Conservation (phyloP, 2,329 filamentous ascomycete species). For the Sphaerulina musiva region DNA sequence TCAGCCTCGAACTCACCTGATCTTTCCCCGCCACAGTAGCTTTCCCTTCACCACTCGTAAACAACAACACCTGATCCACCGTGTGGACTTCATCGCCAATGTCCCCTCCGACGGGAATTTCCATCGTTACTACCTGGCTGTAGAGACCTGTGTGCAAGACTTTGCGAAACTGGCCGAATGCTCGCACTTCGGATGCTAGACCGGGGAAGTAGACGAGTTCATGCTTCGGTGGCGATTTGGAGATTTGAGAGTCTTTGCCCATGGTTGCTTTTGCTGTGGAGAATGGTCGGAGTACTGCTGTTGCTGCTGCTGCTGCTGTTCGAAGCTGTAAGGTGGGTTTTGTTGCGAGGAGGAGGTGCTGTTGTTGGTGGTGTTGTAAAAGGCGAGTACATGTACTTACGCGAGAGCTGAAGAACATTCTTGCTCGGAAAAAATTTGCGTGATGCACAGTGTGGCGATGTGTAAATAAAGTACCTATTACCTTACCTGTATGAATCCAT, state of each 20-base stretch:
- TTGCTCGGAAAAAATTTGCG: slow-evolving; percentile 1
- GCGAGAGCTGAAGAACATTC: slow-evolving; percentile 12
- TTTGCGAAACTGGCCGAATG: slow-evolving; percentile 54
- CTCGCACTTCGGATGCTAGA: slow-evolving; percentile 49
- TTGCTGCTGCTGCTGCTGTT: neutral
- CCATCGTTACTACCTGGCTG: slow-evolving; percentile 59
- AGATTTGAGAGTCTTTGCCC: slow-evolving; percentile 33
- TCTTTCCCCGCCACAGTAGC: slow-evolving; percentile 55
- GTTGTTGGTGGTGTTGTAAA: neutral
- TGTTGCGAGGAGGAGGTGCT: neutral
- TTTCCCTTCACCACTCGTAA: slow-evolving; percentile 54
- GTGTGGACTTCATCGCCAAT: slow-evolving; percentile 63
- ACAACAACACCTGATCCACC: slow-evolving; percentile 59
- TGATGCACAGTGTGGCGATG: neutral
- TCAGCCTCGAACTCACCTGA: too few species aligned
- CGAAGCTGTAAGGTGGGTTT: slow-evolving; percentile 2
- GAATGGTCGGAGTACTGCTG: slow-evolving; percentile 17
- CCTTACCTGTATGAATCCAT: neutral
- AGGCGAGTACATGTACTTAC: slow-evolving; percentile 11
- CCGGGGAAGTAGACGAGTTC: slow-evolving; percentile 57
- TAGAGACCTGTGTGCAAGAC: slow-evolving; percentile 59
- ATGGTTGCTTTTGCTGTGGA: slow-evolving; percentile 22
- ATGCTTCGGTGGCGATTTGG: slow-evolving; percentile 32
- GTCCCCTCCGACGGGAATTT: slow-evolving; percentile 56
- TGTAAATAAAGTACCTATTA: too few species aligned